phyloP scores from a whole-genome alignment of 2,329 filamentous ascomycete species.

The Colletotrichum eremochloae region DNA sequence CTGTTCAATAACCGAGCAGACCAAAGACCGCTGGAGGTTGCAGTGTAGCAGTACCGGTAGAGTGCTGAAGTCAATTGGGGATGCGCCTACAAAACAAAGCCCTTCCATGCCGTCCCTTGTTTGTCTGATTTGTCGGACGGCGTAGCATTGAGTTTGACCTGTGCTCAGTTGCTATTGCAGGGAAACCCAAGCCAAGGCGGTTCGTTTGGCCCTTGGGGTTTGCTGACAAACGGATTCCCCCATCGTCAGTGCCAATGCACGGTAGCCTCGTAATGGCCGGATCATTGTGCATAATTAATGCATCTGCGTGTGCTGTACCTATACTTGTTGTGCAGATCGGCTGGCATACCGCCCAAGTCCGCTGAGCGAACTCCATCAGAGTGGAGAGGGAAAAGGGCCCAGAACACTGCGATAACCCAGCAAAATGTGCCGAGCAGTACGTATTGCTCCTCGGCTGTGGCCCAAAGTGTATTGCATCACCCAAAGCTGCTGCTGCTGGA shows the following conservation, averaged over 20 bases:
- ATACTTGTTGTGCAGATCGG: constrained; percentile 2
- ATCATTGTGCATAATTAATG: constrained; percentile 27
- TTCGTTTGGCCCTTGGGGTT: constrained; percentile 14
- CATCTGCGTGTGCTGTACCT: neutral
- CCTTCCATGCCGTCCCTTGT: constrained; percentile 3
- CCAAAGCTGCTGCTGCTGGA: neutral
- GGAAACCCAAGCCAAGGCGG: constrained; percentile 3
- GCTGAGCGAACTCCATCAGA: constrained; percentile 26
- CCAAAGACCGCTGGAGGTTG: neutral
- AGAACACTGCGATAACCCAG: constrained; percentile 28
- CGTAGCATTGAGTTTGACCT: constrained; percentile 4
- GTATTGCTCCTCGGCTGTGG: constrained; percentile 1
- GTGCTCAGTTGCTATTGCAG: neutral
- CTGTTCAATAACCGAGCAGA: neutral
- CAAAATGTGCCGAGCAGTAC: constrained; percentile 8
- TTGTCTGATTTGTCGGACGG: constrained; percentile 12
- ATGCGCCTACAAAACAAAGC: neutral
- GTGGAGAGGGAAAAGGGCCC: constrained; percentile 34
- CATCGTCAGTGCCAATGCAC: neutral
- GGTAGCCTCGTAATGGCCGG: neutral
- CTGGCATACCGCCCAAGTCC: neutral
- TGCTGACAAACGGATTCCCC: neutral
- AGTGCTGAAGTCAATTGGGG: neutral
- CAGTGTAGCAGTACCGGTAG: neutral
- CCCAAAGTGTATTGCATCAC: constrained; percentile 24